A percentile compares a stretch with the other conserved stretches of the same genome.
phyloP scores from a whole-genome alignment of 108 stramenopile genomes.

The Heterococcus sp. region DNA sequence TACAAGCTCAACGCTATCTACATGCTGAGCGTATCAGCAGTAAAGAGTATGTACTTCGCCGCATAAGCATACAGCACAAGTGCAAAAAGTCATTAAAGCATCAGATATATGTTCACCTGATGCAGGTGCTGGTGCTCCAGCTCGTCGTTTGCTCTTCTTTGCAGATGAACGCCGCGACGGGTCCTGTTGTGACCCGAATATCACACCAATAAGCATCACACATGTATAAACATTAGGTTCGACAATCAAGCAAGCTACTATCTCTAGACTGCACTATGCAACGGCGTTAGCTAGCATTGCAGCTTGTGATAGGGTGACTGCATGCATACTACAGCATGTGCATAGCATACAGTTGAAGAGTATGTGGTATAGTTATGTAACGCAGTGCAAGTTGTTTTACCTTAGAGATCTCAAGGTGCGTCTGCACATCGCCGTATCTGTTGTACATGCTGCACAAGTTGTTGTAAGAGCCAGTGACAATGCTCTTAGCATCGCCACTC shows the following conservation, averaged over 20 bases:
- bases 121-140: no score
- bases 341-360: no score
- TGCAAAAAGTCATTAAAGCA: no score
- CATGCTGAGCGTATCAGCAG: no score
- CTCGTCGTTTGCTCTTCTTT: not conserved
- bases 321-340: no score
- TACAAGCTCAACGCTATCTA: no score
- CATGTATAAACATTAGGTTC: no score
- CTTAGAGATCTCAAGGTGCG: not conserved
- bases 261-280: not conserved
- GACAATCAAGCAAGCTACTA: not conserved
- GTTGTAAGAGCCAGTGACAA: conserved; percentile 54
- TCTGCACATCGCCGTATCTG: not conserved
- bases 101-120: no score
- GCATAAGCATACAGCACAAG: no score
- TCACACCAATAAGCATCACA: no score
- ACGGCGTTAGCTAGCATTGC: not conserved
- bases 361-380: no score
- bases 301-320: not conserved
- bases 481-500: conserved; percentile 22
- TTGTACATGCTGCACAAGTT: not conserved
- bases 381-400: not conserved
- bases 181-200: not conserved
- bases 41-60: no score
- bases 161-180: not conserved